Percentiles rank a stretch among this genome's conserved stretches.
Conservation (phyloP, 768 basidiomycete genomes). For the Termitomyces sp. region DNA sequence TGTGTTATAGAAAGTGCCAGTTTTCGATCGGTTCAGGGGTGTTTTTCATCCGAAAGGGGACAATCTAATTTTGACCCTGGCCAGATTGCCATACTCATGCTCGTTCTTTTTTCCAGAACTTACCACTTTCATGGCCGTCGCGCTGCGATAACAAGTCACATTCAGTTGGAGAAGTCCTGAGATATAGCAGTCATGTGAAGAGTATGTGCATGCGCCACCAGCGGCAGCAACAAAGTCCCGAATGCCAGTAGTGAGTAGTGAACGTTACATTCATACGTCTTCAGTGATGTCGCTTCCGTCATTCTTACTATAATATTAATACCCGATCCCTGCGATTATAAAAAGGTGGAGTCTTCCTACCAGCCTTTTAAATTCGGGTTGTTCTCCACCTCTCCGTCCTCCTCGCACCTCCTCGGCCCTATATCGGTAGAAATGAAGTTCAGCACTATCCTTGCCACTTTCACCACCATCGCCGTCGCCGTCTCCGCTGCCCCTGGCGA, state of each 20-base stretch:
- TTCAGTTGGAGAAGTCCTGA: too few species aligned
- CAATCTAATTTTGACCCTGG: background rate
- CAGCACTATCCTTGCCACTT: slow-evolving; percentile 29
- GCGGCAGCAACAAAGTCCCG: background rate
- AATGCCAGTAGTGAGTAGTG: background rate
- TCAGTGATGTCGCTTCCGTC: slow-evolving; percentile 13
- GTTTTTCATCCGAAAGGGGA: background rate
- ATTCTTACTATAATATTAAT: background rate
- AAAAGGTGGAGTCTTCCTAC: background rate
- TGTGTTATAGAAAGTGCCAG: background rate
- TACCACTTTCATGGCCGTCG: background rate
- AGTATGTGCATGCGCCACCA: slow-evolving; percentile 5
- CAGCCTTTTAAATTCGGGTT: background rate
- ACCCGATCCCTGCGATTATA: slow-evolving; percentile 7
- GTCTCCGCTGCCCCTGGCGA: slow-evolving; percentile 31
- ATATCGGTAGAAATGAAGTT: slow-evolving; percentile 30
- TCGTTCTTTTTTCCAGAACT: background rate
- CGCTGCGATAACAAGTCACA: background rate
- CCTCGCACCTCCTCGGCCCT: slow-evolving; percentile 12
- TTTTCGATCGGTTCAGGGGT: slow-evolving; percentile 1
- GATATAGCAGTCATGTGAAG: background rate
- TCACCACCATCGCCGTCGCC: slow-evolving; percentile 29
- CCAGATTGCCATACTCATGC: background rate
- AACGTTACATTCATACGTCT: slow-evolving; percentile 8
- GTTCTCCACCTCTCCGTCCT: slow-evolving; percentile 3